Base-by-base conservation (phyloP, 1,284 basidiomycete species). In the Clitocybe nebularis region DNA sequence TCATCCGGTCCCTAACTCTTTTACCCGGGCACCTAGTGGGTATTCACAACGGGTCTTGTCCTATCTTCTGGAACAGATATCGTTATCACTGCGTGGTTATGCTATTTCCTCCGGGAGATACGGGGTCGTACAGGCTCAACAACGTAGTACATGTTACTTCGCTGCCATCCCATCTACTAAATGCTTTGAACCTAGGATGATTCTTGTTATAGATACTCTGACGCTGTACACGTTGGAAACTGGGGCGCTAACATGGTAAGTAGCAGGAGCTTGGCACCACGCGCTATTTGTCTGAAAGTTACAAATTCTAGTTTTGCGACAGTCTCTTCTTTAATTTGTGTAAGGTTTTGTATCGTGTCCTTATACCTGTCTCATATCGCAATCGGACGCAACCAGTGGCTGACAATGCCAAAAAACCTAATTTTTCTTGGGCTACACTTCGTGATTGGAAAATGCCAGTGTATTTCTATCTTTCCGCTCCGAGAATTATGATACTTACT, bases 161-260 rank as follows among this genome's bases (percentile, higher is more conserved):
- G 33, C 41, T 17, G 39, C 39, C 25, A 33, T 11, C 23, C 17
- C 38, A 5, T 4, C 22, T 36, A 7, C 16, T 30, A 3, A 26
- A 22, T 5, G n/a, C 29, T 26, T 13, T 7, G n/a, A n/a, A n/a
- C n/a, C n/a, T 41, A 76, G 74, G 35, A 69, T 77, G 67, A 68
- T 71, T 35, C 62, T 69, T 24, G 56, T 77, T 28, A 64, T 79
- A 22, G 73, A 78, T 42, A 57, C 63, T 0, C 55, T 79, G 36
- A 76, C 73, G 36, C 43, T 77, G 2, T 79, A 79, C 41, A 72
- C 77, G 0, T 55, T 79, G 8, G 75, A 79, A 46, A 79, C 70
- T 3, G 77, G 75, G 3, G 52, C 66, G 2, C 47, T 78, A 5
- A 78, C 75, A 7, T 68, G 64, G 74, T 74, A 43, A 39, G 59